phyloP scores from a whole-genome alignment of 2,329 filamentous ascomycete species.

The Xylaria sp. region DNA sequence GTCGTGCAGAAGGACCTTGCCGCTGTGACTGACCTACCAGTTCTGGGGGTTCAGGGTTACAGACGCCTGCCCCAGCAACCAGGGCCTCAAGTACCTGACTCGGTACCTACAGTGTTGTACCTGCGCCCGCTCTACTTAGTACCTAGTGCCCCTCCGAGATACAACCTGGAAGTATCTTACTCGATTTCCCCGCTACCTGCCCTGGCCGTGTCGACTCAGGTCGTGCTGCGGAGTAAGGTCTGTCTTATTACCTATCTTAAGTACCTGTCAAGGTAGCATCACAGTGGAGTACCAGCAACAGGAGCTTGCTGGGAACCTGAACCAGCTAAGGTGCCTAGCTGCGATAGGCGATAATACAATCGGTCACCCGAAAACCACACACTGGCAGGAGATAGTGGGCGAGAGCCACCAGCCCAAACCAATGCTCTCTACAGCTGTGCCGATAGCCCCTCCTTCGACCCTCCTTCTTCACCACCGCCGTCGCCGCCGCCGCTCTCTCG shows the following conservation, averaged over 20 bases:
- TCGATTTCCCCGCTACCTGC: neutral
- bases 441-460: conserved; percentile 30
- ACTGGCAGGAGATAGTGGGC: conserved; percentile 22
- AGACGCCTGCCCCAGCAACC: neutral
- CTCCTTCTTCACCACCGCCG: conserved; percentile 29
- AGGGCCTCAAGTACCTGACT: neutral
- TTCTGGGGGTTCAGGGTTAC: conserved; percentile 5
- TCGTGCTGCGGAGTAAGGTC: too few species aligned
- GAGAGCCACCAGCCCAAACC: conserved; percentile 20
- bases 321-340: neutral
- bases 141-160: neutral
- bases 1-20: conserved; percentile 15
- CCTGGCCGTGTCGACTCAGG: too few species aligned
- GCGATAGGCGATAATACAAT: conserved; percentile 22
- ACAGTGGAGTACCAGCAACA: neutral
- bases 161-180: too few species aligned
- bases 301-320: too few species aligned
- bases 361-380: conserved; percentile 9
- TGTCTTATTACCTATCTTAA: neutral
- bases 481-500: conserved; percentile 21
- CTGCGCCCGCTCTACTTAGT: too few species aligned
- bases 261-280: neutral
- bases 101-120: too few species aligned
- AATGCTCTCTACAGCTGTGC: conserved; percentile 29
- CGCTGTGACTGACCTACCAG: neutral